Evolutionary conservation across 2,329 filamentous ascomycete genomes (phyloP).

Genomic region (Xylariaceae sp.): DNA sequence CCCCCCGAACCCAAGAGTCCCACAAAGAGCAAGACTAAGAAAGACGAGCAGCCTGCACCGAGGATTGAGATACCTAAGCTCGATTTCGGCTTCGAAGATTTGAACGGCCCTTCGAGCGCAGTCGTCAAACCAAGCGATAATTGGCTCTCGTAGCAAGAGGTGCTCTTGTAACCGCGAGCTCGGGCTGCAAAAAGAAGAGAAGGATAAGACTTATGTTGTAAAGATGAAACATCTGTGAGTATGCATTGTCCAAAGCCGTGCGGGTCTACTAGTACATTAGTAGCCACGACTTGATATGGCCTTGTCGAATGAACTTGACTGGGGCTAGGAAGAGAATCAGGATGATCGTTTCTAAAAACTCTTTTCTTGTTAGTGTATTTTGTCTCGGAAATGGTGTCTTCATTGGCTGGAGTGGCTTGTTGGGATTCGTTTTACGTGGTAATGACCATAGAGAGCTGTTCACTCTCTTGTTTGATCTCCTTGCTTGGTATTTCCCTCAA

Average conservation of each 20-base stretch:
- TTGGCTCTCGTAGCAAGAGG: slow-evolving; percentile 41
- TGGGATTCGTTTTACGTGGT: slow-evolving; percentile 24
- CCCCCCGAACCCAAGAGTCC: slow-evolving; percentile 50
- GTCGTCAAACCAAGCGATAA: slow-evolving; percentile 32
- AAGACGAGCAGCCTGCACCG: slow-evolving; percentile 61
- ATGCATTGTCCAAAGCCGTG: not conserved
- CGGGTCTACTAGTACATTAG: not conserved
- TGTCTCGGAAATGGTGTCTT: slow-evolving; percentile 17
- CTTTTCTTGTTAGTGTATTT: slow-evolving; percentile 17
- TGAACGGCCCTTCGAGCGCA: slow-evolving; percentile 26
- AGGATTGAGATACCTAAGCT: slow-evolving; percentile 66
- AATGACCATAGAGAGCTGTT: slow-evolving; percentile 28
- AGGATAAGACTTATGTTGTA: not conserved
- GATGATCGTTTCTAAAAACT: slow-evolving; percentile 6
- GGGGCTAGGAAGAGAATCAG: not conserved
- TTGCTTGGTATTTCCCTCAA: slow-evolving; percentile 6
- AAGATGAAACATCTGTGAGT: not conserved
- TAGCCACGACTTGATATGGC: no score
- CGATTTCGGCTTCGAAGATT: slow-evolving; percentile 52
- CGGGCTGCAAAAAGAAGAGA: no score
- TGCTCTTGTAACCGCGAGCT: slow-evolving; percentile 24
- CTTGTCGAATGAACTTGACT: no score
- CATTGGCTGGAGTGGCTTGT: slow-evolving; percentile 26
- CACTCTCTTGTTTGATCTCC: slow-evolving; percentile 22
- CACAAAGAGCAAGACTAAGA: slow-evolving; percentile 50